Evolutionary conservation across 805 yeast species (phyloP).

Genomic region (Myxozyma lipomycoides): DNA sequence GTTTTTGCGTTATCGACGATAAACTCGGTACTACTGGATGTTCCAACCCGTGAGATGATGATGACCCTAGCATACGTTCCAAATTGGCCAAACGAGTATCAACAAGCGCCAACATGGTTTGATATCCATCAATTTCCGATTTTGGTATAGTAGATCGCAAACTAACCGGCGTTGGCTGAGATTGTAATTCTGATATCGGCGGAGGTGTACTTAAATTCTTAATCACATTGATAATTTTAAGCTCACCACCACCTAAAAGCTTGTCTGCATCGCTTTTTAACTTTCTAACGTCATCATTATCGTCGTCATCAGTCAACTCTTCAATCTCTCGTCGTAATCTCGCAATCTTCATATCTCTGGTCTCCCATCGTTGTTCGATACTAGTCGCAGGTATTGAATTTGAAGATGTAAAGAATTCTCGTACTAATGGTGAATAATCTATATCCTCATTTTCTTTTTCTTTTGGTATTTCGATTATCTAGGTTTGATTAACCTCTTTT

Average conservation of each 20-base stretch:
- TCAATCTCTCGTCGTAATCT: conserved; percentile 15
- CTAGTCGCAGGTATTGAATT: neutral
- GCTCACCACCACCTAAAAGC: too few species aligned
- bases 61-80: conserved; percentile 14
- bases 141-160: neutral
- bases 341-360: conserved; percentile 11
- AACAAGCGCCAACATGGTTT: neutral
- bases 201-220: too few species aligned
- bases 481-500: neutral
- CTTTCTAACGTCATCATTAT: neutral
- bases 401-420: conserved; percentile 13
- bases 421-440: conserved; percentile 18
- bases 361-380: conserved; percentile 3
- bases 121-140: neutral
- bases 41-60: conserved; percentile 10
- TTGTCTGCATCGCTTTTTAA: neutral
- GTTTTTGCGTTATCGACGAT: conserved; percentile 10
- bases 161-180: too few species aligned
- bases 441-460: conserved; percentile 17
- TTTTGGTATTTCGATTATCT: neutral
- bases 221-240: too few species aligned
- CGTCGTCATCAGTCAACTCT: conserved; percentile 6
- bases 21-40: conserved; percentile 18
- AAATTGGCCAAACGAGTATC: conserved; percentile 15
- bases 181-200: too few species aligned